Percentiles rank a stretch among this genome's conserved stretches.
These are phyloP conservation scores for Penicillium freii DNA, from an alignment of 2,329 filamentous ascomycete genomes.

Conservation along the genomic window DNA sequence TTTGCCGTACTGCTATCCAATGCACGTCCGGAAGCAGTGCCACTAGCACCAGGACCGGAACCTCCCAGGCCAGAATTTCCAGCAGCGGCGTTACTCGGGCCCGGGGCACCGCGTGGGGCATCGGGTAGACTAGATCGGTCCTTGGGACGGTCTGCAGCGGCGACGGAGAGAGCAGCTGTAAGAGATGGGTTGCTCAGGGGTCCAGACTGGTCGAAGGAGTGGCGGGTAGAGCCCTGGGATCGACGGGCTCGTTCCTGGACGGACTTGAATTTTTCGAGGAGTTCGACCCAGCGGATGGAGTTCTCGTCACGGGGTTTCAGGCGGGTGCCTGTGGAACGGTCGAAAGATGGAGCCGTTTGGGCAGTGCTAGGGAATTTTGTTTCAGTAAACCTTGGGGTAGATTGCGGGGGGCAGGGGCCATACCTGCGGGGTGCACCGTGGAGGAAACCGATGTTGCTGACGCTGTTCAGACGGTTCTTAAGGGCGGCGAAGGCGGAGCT, in stretches of 20 bases:
- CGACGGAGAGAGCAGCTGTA: conserved; percentile 33
- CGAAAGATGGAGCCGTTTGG: conserved; percentile 53
- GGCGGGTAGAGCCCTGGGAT: conserved; percentile 53
- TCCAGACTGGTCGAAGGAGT: conserved; percentile 51
- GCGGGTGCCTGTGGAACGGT: conserved; percentile 65
- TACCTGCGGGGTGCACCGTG: conserved; percentile 79
- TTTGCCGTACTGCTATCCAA: conserved; percentile 18
- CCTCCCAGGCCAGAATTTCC: conserved; percentile 37
- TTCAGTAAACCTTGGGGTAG: conserved; percentile 1
- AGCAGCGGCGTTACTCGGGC: conserved; percentile 30
- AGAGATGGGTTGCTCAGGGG: conserved; percentile 43
- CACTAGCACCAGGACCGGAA: conserved; percentile 21
- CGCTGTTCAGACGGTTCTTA: conserved; percentile 94
- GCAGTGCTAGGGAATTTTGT: conserved; percentile 11
- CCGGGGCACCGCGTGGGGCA: conserved; percentile 29
- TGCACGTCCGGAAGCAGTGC: conserved; percentile 46
- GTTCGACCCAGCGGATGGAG: conserved; percentile 84
- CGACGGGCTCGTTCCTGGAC: conserved; percentile 85
- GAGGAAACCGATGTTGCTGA: conserved; percentile 93
- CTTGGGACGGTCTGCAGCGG: conserved; percentile 27
- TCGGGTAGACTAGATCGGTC: conserved; percentile 37
- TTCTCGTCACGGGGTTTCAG: conserved; percentile 79
- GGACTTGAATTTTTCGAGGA: conserved; percentile 89
- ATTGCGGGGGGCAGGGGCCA: conserved; percentile 31
- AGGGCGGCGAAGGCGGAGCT: conserved; percentile 94